Conservation (phyloP, 192 early-diverging fungal genomes). For the Mortierella claussenii region DNA sequence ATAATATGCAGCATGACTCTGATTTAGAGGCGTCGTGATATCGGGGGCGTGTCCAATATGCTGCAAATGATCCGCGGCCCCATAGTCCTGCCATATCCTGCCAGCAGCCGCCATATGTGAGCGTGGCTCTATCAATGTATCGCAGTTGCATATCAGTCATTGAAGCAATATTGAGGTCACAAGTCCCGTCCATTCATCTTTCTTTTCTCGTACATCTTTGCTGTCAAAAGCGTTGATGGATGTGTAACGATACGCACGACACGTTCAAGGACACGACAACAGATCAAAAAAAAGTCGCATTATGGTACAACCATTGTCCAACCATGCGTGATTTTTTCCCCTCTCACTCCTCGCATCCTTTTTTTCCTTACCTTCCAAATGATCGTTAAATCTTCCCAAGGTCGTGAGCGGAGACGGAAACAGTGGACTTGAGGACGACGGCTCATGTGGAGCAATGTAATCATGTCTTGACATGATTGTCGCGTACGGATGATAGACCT, state of each 20-base stretch:
- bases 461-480: slow-evolving; percentile 30
- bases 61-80: slow-evolving; percentile 13
- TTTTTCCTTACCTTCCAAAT: slow-evolving; percentile 16
- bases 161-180: too few relatives aligned
- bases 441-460: slow-evolving; percentile 43
- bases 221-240: too few relatives aligned
- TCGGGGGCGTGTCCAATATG: background rate
- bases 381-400: slow-evolving; percentile 24
- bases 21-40: slow-evolving; percentile 14
- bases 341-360: background rate
- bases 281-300: background rate
- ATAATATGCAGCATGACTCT: slow-evolving; percentile 51
- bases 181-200: too few relatives aligned
- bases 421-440: slow-evolving; percentile 46
- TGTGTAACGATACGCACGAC: too few relatives aligned
- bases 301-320: background rate
- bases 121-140: slow-evolving; percentile 16
- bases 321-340: background rate
- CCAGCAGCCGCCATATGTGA: slow-evolving; percentile 12
- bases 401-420: slow-evolving; percentile 50
- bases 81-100: slow-evolving; percentile 46
- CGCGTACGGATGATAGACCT: slow-evolving; percentile 14
- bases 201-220: too few relatives aligned
- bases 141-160: too few relatives aligned
- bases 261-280: too few relatives aligned